Conservation (phyloP, 164 flowering plant genomes). For the Stephania yunnanensis region DNA sequence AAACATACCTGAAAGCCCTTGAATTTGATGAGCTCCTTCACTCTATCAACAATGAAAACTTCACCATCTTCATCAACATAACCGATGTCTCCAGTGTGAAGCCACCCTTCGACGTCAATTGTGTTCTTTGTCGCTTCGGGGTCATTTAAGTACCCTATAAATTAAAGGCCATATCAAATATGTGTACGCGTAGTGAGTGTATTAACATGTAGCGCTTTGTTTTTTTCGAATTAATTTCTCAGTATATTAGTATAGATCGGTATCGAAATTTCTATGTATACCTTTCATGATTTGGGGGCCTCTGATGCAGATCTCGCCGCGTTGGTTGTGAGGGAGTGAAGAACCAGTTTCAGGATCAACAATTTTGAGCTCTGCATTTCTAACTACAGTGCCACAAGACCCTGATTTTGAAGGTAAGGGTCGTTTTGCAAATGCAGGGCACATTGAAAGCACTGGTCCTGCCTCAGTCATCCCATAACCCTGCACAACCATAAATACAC, state of each 20-base stretch:
- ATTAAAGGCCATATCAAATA: background rate
- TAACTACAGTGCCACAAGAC: conserved; percentile 75
- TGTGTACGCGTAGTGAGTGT: background rate
- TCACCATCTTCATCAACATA: conserved; percentile 75
- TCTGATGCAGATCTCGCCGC: conserved; percentile 76
- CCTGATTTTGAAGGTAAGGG: conserved; percentile 62
- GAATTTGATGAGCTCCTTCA: conserved; percentile 79
- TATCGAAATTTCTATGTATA: background rate
- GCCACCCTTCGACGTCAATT: conserved; percentile 74
- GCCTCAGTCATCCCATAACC: conserved; percentile 95
- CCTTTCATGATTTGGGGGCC: conserved; percentile 83
- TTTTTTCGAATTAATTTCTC: background rate
- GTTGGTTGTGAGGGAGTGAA: conserved; percentile 49
- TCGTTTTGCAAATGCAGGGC: conserved; percentile 60
- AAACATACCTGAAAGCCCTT: conserved; percentile 67
- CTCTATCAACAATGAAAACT: conserved; percentile 70
- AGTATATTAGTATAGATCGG: background rate
- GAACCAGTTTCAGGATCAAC: conserved; percentile 55
- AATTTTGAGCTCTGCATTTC: conserved; percentile 73
- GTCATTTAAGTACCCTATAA: conserved; percentile 62
- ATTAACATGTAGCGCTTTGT: too few species aligned
- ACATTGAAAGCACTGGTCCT: conserved; percentile 70
- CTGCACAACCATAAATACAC: conserved; percentile 23
- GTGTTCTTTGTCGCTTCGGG: conserved; percentile 53
- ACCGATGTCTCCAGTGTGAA: conserved; percentile 87